Base-by-base conservation (phyloP, 2,329 filamentous ascomycete species). In the Huntiella abstrusa region DNA sequence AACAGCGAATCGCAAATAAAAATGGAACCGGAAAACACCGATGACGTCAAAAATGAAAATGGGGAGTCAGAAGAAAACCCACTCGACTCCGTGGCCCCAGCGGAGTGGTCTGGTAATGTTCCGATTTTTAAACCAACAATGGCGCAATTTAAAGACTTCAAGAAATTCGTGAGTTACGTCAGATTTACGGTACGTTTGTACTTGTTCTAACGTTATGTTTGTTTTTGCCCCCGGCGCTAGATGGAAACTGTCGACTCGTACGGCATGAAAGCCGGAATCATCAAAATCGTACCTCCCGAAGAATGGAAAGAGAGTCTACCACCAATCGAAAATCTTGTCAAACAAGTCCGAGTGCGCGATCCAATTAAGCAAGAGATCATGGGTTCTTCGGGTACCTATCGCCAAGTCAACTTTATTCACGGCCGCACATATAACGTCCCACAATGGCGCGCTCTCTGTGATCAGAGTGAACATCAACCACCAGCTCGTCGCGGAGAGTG, bases 351-450 rank as follows among this genome's bases (percentile, higher is more conserved):
- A 58, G 87, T 98, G 57, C 88, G 88, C 62, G 92, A 98, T 53
- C 91, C 91, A 3, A 96, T 98, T 59, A 94, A 86, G 58, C 91
- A 98, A 62, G 91, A 98, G 56, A 98, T 98, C 56, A 88, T 92
- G 69, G 91, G 91, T 37, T 85, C 83, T 44, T 85, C 88, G 58
- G 92, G 91, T 48, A 92, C 84, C 48, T 98, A 95, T 59, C 88
- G 88, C 33, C 91, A 98, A 61, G 84, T 91, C 57, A 98, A 98
- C 58, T 87, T 98, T 50, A 79, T 96, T 56, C 92, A 95, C 63
- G 85, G 92, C 59, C 75, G 91, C 59, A 86, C 86, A 11, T 98
- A 98, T 66, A 98, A 95, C 55, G 69, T 98, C 4, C 88, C 88
- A 1, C 87, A 98, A 62, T 98, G 91, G 91, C 84, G 86, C 54